Evolutionary conservation across 2,329 filamentous ascomycete species (phyloP), one percentile per base, ranked within the genome.

Genomic region (Nannizzia gypsea): DNA sequence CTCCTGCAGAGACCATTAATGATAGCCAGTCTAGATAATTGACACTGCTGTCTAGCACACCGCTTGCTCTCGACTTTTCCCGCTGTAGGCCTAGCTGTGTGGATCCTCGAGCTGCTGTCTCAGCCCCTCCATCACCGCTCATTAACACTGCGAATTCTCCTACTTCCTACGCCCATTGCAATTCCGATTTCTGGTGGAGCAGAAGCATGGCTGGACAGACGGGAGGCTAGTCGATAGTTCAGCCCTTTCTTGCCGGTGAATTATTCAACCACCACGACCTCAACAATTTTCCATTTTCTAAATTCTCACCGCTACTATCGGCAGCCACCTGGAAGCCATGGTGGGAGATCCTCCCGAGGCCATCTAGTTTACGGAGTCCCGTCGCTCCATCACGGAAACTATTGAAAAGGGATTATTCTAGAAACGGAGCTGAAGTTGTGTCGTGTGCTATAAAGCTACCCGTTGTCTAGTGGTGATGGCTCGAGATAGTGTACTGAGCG

Each of bases 291-390:
- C 11, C 4, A 44, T 50, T 5, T 11, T 52, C 5, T 24, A 15
- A 15, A 28, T 20, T 54, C 50, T 54, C 50, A 54, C 50, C 50
- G 50, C 50, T 54, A 31, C 50, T 54, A 54, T 50, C 17, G 9
- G 6, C 26, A 34, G 50, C 50, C 26, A 54, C 50, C 50, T 54
- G 26, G 48, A 9, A 52, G 48, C 48, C 48, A 52, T 31, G 15
- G 13, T 36, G 22, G 26, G n/a, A n/a, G n/a, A 31, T 52, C 48
- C 13, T 52, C 26, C n/a, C 42, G 17, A 46, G 11, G 17, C n/a
- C 42, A 24, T 46, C 20, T 28, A 22, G 22, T 15, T 15, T 50
- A 4, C 31, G 9, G 31, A 36, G 31, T 36, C 13, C 9, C 31
- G 31, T 36, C 31, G 22, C 44, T 50, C 4, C 9, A 15, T 50